Evolutionary conservation across 2,329 filamentous ascomycete genomes (phyloP).

Genomic region (Xylaria arbuscula): DNA sequence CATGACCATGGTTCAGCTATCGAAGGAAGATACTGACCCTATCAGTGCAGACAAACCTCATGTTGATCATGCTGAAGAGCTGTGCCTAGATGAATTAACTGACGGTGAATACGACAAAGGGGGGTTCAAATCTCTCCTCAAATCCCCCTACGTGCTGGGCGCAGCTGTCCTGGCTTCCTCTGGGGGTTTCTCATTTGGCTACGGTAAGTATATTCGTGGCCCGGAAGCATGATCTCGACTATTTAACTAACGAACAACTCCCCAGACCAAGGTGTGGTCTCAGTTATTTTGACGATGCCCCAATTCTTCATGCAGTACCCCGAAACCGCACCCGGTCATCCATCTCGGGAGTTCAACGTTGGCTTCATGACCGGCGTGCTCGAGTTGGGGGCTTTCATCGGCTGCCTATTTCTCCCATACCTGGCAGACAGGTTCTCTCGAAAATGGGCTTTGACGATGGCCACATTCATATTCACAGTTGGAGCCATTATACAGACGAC

Average conservation of each 20-base stretch:
- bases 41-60: neutral
- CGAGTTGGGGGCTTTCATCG: neutral
- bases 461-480: neutral
- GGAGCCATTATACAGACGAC: neutral
- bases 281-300: neutral
- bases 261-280: neutral
- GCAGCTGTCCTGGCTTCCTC: neutral
- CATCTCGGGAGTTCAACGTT: neutral
- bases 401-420: neutral
- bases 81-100: neutral
- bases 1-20: neutral
- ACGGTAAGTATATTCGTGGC: neutral
- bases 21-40: neutral
- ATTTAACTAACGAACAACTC: neutral
- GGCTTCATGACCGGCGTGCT: neutral
- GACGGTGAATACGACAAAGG: neutral
- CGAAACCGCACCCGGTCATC: neutral
- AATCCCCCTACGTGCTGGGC: neutral
- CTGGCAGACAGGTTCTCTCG: neutral
- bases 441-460: neutral
- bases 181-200: neutral
- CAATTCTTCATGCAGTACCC: neutral
- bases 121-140: neutral
- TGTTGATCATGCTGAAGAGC: neutral
- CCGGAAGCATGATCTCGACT: neutral